Percentiles rank a stretch among this genome's conserved stretches.
Evolutionary conservation across 768 basidiomycete genomes (phyloP).

Genomic region (Russula emetica): DNA sequence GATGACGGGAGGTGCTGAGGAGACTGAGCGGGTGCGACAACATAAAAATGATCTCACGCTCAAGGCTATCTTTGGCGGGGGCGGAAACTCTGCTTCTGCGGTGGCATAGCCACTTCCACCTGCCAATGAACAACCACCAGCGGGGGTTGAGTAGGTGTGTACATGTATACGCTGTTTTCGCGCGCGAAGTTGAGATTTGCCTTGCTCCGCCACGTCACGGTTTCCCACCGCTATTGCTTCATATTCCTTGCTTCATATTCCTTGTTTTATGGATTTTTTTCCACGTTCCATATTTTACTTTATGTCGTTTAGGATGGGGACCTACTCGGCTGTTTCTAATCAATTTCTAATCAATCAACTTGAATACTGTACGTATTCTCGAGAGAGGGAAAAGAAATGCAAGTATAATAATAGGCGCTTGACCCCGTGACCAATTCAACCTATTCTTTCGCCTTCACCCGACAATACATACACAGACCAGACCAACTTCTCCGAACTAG

Average conservation of each 20-base stretch:
- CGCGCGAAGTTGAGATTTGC: neutral
- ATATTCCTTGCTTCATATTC: neutral
- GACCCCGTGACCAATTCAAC: no score
- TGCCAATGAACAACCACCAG: no score
- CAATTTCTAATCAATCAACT: no score
- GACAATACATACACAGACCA: no score
- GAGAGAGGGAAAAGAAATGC: no score
- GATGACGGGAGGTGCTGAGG: constrained; percentile 94
- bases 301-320: no score
- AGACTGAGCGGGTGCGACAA: constrained; percentile 83
- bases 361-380: no score
- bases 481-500: no score
- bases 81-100: constrained; percentile 11
- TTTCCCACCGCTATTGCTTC: constrained; percentile 1
- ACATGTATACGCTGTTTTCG: neutral
- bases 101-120: neutral
- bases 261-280: neutral
- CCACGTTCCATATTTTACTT: no score
- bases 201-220: neutral
- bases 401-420: no score
- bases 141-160: neutral
- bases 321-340: no score
- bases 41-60: constrained; percentile 78
- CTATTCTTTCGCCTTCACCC: no score
- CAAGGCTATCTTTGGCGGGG: constrained; percentile 77